Evolutionary conservation across 371 early-diverging fungal genomes (phyloP), one percentile per base, ranked within the genome.

Genomic region (Haplosporangium sp.): DNA sequence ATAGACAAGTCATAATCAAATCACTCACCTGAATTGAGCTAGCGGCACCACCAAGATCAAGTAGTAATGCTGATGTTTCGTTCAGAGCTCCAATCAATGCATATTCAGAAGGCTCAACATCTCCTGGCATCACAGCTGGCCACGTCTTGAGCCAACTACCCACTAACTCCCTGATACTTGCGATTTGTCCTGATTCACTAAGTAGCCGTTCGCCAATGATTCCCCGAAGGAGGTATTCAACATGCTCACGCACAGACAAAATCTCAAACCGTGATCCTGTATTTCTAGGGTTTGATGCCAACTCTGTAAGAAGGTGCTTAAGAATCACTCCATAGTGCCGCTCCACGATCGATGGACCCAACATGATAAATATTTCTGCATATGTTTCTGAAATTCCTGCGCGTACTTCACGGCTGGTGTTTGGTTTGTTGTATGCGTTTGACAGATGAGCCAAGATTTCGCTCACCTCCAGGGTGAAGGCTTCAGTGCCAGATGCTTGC

Each of bases 311-410:
- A 1, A 96, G 65, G 68, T 95, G 95, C 56, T 86, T 89, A 17
- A 90, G 78, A 59, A 97, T 91, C 0, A 77, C 58, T 0, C 89
- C 70, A 77, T 96, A 96, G 67, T 98, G 88, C 4, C 86, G 59
- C 72, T 95, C 97, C 6, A 96, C 91, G 60, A 90, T 90, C 2
- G 83, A 82, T 0, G 91, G 78, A 3, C 96, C 97, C 0, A 96
- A 84, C 62, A 88, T 83, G 19, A 90, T 85, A 66, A 96, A 90
- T 4, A 96, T 71, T 1, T 90, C 87, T 0, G 94, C 91, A 83
- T 96, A 96, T 0, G 92, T 88, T 70, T 97, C 96, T 11, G 94
- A 84, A 1, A 97, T 83, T 6, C 96, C 96, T 0, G 94, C 88
- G 0, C 94, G 90, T 19, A 90, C 86, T 44, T 96, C 96, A 15